phyloP scores from a whole-genome alignment of 1,284 basidiomycete species.

The Leccinum fallax region DNA sequence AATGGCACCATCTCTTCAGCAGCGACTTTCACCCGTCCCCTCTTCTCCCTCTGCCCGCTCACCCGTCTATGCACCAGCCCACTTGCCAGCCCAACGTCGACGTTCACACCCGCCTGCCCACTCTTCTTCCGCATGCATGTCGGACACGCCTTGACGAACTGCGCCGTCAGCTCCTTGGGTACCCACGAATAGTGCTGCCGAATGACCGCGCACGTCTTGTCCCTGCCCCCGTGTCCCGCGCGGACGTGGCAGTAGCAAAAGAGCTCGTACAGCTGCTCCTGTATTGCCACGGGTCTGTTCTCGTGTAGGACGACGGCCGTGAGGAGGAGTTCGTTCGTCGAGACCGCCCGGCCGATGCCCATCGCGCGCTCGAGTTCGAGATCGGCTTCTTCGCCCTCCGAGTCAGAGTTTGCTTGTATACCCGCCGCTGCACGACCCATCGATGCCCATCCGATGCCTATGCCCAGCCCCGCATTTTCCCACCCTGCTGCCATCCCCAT shows the following conservation, averaged over 20 bases:
- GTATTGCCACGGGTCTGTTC: constrained; percentile 67
- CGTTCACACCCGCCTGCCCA: constrained; percentile 19
- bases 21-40: not conserved
- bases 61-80: not conserved
- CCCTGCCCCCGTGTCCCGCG: constrained; percentile 72
- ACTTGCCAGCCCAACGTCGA: not conserved
- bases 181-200: constrained; percentile 75
- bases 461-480: not conserved
- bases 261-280: constrained; percentile 75
- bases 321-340: constrained; percentile 10
- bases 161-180: constrained; percentile 75
- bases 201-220: constrained; percentile 66
- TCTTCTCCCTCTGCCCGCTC: not conserved
- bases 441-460: not conserved
- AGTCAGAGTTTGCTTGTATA: constrained; percentile 6
- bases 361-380: constrained; percentile 25
- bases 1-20: not conserved
- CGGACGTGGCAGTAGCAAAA: constrained; percentile 70
- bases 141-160: constrained; percentile 76
- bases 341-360: constrained; percentile 11
- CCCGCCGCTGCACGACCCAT: not conserved
- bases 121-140: constrained; percentile 55
- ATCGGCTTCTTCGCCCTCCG: constrained; percentile 12
- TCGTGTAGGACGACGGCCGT: constrained; percentile 61
- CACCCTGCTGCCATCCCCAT: not conserved